phyloP scores from a whole-genome alignment of 352 stramenopile species.

The Phytophthora hibernalis region DNA sequence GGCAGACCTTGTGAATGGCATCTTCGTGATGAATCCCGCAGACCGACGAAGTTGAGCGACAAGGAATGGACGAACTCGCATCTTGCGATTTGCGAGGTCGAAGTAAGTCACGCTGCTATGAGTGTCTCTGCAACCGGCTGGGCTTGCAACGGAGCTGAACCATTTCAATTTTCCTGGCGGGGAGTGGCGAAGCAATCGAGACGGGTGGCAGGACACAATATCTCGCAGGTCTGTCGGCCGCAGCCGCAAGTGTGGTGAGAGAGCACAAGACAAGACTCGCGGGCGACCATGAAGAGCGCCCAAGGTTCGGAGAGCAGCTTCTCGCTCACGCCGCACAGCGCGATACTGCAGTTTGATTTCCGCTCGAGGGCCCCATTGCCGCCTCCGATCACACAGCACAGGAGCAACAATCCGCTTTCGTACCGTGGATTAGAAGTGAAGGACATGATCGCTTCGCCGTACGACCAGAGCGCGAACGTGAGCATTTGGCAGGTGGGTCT shows the following conservation, averaged over 20 bases:
- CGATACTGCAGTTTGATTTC: constrained; percentile 40
- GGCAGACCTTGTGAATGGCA: background rate
- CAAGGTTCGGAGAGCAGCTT: constrained; percentile 42
- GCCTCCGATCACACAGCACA: constrained; percentile 9
- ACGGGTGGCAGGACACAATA: constrained; percentile 22
- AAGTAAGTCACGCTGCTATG: constrained; percentile 14
- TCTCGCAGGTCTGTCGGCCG: constrained; percentile 12
- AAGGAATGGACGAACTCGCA: constrained; percentile 14
- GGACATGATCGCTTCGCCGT: constrained; percentile 57
- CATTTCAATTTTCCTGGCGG: constrained; percentile 31
- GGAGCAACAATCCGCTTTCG: constrained; percentile 19
- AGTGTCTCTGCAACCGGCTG: constrained; percentile 19
- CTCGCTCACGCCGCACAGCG: constrained; percentile 41
- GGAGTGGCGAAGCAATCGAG: constrained; percentile 16
- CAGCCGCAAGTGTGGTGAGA: constrained; percentile 16
- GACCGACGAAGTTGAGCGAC: constrained; percentile 4
- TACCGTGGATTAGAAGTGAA: constrained; percentile 45
- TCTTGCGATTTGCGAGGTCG: constrained; percentile 26
- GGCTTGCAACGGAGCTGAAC: constrained; percentile 33
- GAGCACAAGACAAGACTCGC: constrained; percentile 1
- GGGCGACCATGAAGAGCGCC: constrained; percentile 36
- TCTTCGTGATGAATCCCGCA: background rate
- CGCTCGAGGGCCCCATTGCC: constrained; percentile 27
- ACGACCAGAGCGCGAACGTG: constrained; percentile 51
- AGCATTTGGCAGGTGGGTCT: constrained; percentile 58